These are phyloP conservation scores for Begonia masoniana DNA, from an alignment of 306 rosid species.

Conservation along the genomic window DNA sequence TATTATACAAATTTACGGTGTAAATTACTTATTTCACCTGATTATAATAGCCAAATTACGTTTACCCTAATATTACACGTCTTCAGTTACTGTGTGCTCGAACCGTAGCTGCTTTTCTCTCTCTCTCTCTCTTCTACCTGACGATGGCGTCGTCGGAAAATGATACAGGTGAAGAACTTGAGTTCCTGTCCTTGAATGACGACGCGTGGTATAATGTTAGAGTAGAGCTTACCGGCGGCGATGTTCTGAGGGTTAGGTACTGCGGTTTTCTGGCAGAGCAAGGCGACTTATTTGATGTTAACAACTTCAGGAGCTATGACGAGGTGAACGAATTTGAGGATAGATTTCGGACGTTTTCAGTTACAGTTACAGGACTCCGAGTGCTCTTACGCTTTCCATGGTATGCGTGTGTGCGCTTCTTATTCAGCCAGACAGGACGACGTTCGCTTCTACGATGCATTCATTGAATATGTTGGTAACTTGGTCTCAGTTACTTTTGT, in stretches of 20 bases:
- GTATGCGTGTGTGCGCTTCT: conserved; percentile 26
- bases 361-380: conserved; percentile 34
- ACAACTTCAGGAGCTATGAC: conserved; percentile 6
- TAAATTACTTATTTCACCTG: too few relatives aligned
- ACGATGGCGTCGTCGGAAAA: conserved; percentile 4
- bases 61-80: too few relatives aligned
- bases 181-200: conserved; percentile 18
- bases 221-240: conserved; percentile 10
- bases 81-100: background rate
- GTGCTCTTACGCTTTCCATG: conserved; percentile 11
- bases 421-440: conserved; percentile 11
- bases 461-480: conserved; percentile 20
- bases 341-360: conserved; percentile 25
- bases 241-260: conserved; percentile 16
- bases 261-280: conserved; percentile 10
- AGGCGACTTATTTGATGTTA: conserved; percentile 5
- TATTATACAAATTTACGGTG: too few relatives aligned
- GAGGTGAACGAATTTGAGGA: conserved; percentile 15
- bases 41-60: too few relatives aligned
- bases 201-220: conserved; percentile 31
- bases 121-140: too few relatives aligned
- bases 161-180: conserved; percentile 3
- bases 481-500: background rate
- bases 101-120: background rate
- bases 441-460: conserved; percentile 33